Percentiles rank a stretch among this genome's conserved stretches.
These are phyloP conservation scores for Heliamphora pulchella DNA, from an alignment of 179 eudicot species.

Conservation along the genomic window DNA sequence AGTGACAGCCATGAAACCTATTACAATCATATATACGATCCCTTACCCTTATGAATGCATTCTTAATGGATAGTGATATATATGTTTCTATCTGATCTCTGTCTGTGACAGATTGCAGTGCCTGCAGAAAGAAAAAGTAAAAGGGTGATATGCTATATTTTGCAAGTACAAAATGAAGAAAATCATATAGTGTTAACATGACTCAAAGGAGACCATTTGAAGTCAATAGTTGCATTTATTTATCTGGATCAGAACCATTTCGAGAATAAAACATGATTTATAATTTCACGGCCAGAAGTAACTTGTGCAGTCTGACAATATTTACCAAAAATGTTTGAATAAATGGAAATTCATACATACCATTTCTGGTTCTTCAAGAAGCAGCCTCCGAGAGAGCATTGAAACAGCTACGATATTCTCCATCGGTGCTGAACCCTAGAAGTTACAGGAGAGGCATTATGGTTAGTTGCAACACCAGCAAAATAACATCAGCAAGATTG, in stretches of 20 bases:
- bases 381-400: constrained; percentile 84
- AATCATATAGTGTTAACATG: neutral
- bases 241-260: neutral
- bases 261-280: neutral
- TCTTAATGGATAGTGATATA: constrained; percentile 65
- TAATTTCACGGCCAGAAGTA: neutral
- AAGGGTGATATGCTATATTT: neutral
- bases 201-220: neutral
- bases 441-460: constrained; percentile 11
- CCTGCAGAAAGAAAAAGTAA: constrained; percentile 35
- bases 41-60: constrained; percentile 82
- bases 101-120: constrained; percentile 51
- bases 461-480: constrained; percentile 1
- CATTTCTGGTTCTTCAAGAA: constrained; percentile 73
- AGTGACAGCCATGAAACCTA: neutral
- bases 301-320: neutral
- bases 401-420: constrained; percentile 61
- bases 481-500: constrained; percentile 2
- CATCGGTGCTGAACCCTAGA: constrained; percentile 66
- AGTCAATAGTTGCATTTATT: neutral
- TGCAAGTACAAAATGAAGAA: constrained; percentile 1
- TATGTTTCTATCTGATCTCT: constrained; percentile 84
- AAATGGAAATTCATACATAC: constrained; percentile 25
- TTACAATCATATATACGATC: constrained; percentile 11
- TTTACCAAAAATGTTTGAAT: neutral